Evolutionary conservation across 2,329 filamentous ascomycete genomes (phyloP).

Genomic region (Colletotrichum melonis): DNA sequence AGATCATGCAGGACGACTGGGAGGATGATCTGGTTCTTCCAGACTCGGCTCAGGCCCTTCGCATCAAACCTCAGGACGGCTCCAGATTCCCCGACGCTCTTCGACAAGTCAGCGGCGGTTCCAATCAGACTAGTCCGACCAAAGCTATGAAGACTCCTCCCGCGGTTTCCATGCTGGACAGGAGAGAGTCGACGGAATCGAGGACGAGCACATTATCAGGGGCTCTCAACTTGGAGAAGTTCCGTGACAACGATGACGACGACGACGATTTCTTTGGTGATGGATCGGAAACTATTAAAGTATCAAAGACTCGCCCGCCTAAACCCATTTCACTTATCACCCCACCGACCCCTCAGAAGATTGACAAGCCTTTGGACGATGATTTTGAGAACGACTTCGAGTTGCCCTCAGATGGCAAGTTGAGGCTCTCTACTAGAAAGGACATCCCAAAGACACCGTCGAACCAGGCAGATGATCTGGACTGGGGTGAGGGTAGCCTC

Average conservation of each 20-base stretch:
- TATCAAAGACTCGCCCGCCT: conserved; percentile 66
- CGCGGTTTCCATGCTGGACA: conserved; percentile 41
- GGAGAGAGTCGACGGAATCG: conserved; percentile 44
- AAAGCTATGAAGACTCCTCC: conserved; percentile 51
- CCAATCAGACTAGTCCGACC: conserved; percentile 63
- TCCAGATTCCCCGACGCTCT: conserved; percentile 75
- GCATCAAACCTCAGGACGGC: conserved; percentile 72
- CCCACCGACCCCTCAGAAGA: conserved; percentile 65
- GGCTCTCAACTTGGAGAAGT: conserved; percentile 70
- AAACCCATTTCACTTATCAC: conserved; percentile 66
- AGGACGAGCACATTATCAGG: conserved; percentile 51
- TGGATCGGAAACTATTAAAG: conserved; percentile 74
- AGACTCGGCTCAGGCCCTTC: conserved; percentile 66
- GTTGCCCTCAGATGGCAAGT: conserved; percentile 73
- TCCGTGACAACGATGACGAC: conserved; percentile 69
- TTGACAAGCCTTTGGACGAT: conserved; percentile 59
- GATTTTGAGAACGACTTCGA: conserved; percentile 81
- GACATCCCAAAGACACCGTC: conserved; percentile 74
- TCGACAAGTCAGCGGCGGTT: conserved; percentile 72
- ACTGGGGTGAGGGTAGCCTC: conserved; percentile 94
- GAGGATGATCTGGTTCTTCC: conserved; percentile 81
- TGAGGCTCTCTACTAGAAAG: conserved; percentile 71
- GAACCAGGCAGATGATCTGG: conserved; percentile 78
- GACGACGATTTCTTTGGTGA: conserved; percentile 74
- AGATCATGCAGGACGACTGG: conserved; percentile 83